Conservation (phyloP, 805 yeast species). For the Saccharomycopsis babjevae region DNA sequence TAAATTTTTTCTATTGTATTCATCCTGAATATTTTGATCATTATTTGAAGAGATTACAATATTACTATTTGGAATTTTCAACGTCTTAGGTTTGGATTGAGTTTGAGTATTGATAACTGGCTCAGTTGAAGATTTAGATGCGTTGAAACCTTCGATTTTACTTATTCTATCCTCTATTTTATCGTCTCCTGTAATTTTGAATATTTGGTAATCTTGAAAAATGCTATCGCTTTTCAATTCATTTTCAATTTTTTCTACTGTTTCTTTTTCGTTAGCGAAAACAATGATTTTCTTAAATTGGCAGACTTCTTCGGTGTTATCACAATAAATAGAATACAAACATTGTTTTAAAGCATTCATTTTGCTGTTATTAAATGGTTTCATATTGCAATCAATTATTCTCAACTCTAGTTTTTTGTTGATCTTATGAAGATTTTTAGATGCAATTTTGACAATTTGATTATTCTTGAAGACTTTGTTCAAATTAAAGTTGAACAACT, state of each 20-base stretch:
- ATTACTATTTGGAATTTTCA: slow-evolving; percentile 11
- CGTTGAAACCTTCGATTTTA: slow-evolving; percentile 4
- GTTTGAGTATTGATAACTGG: neutral
- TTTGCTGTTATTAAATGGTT: slow-evolving; percentile 81
- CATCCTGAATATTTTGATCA: neutral
- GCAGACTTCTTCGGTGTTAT: slow-evolving; percentile 66
- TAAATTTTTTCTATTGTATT: slow-evolving; percentile 22
- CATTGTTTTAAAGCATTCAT: slow-evolving; percentile 81
- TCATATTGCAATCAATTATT: slow-evolving; percentile 61
- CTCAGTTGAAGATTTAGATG: neutral
- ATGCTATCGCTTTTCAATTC: slow-evolving; percentile 31
- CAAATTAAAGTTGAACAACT: slow-evolving; percentile 56
- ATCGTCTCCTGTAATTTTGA: slow-evolving; percentile 60
- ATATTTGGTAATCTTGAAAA: slow-evolving; percentile 40
- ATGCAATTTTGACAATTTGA: slow-evolving; percentile 41
- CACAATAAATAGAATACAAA: slow-evolving; percentile 72
- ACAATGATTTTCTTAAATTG: slow-evolving; percentile 68
- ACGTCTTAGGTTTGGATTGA: neutral
- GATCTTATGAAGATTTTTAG: slow-evolving; percentile 79
- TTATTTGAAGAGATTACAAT: neutral
- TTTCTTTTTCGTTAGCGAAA: slow-evolving; percentile 69
- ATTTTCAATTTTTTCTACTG: slow-evolving; percentile 48
- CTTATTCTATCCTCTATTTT: slow-evolving; percentile 45
- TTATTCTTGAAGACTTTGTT: slow-evolving; percentile 53
- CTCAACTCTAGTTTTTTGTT: slow-evolving; percentile 66